These are phyloP conservation scores for Guillardia theta DNA, from an alignment of 78 protist species.

Conservation along the genomic window DNA sequence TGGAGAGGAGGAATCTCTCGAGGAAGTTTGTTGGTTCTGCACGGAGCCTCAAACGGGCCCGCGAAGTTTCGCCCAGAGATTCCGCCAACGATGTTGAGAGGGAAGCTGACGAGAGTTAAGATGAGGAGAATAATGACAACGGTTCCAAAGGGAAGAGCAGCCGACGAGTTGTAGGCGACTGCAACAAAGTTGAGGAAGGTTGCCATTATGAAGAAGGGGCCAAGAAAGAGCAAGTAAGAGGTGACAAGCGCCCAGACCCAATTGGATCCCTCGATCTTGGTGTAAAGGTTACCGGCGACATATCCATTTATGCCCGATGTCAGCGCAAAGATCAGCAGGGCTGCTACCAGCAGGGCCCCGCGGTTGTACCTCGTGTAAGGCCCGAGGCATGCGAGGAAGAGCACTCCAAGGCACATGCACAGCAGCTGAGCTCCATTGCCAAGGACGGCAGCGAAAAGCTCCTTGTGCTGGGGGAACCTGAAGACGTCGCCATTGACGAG, in stretches of 20 bases:
- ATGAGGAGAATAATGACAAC: constrained; percentile 74
- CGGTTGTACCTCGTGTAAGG: constrained; percentile 53
- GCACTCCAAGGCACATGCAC: constrained; percentile 61
- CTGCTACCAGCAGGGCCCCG: constrained; percentile 85
- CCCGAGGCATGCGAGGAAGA: constrained; percentile 64
- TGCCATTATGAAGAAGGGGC: constrained; percentile 52
- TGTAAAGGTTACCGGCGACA: constrained; percentile 67
- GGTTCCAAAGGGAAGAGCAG: constrained; percentile 88
- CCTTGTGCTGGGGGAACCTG: constrained; percentile 85
- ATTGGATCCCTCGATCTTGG: constrained; percentile 71
- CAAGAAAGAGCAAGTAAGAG: constrained; percentile 32
- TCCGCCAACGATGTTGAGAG: constrained; percentile 92
- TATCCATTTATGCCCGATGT: constrained; percentile 70
- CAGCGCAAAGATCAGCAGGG: constrained; percentile 88
- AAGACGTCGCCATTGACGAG: constrained; percentile 95
- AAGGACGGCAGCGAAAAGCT: constrained; percentile 77
- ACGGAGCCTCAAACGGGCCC: constrained; percentile 81
- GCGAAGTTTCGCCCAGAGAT: constrained; percentile 81
- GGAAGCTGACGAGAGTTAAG: constrained; percentile 75
- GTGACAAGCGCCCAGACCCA: constrained; percentile 94
- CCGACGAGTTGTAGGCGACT: constrained; percentile 15
- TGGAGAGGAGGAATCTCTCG: constrained; percentile 91
- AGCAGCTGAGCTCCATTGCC: constrained; percentile 79
- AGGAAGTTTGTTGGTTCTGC: constrained; percentile 75
- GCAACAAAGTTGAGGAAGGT: constrained; percentile 81